Conservation (phyloP, 1,284 basidiomycete species). For the Phlebopus sp. region DNA sequence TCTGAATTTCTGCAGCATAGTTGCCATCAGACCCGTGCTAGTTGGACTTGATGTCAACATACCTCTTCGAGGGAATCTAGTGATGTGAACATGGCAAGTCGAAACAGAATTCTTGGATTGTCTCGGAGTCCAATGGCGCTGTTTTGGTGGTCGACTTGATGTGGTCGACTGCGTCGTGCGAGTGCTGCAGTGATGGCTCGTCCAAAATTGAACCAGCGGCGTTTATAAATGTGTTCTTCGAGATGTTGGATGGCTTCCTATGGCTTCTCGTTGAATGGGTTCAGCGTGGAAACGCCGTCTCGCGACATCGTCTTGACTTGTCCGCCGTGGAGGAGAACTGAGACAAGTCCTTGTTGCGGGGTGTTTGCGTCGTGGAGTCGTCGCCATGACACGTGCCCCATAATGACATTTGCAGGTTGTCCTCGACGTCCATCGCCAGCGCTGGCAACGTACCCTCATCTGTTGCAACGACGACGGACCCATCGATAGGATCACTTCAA, state of each 20-base stretch:
- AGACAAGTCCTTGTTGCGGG: too few species aligned
- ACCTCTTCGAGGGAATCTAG: slow-evolving; percentile 45
- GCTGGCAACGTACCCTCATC: too few species aligned
- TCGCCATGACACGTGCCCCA: slow-evolving; percentile 16
- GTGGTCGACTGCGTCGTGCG: slow-evolving; percentile 11
- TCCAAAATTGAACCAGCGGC: slow-evolving; percentile 4
- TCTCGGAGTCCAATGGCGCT: neutral
- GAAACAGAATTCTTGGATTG: neutral
- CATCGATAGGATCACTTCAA: too few species aligned
- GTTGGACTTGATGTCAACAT: slow-evolving; percentile 3
- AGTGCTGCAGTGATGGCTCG: slow-evolving; percentile 11
- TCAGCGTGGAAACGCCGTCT: neutral
- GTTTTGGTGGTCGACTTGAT: neutral
- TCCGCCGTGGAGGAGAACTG: too few species aligned
- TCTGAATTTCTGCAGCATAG: slow-evolving; percentile 46
- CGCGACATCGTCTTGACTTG: neutral
- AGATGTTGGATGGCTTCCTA: neutral
- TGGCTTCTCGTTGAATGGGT: neutral
- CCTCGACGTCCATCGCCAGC: too few species aligned
- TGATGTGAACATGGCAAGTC: slow-evolving; percentile 19
- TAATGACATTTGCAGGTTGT: too few species aligned
- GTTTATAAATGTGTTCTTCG: slow-evolving; percentile 1
- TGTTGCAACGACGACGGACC: too few species aligned
- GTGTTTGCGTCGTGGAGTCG: neutral
- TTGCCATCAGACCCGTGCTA: slow-evolving; percentile 1